These are phyloP conservation scores for Solanum arcanum DNA, from an alignment of 257 asterid species.

Conservation along the genomic window DNA sequence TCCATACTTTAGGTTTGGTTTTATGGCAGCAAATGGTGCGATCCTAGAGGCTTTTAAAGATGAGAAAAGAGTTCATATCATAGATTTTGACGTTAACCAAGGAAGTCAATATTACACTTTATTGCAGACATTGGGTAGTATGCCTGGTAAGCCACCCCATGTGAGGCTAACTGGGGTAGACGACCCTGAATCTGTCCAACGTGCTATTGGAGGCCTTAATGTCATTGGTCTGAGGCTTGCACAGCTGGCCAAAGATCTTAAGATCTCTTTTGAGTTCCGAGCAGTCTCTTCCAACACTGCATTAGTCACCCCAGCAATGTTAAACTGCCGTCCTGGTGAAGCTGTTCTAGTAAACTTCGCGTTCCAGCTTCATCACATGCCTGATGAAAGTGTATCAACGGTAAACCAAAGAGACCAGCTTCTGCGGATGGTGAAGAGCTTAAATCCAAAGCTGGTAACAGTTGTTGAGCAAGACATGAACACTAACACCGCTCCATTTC, in stretches of 20 bases:
- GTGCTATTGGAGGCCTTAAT: conserved; percentile 57
- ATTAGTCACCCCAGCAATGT: conserved; percentile 44
- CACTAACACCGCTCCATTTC: conserved; percentile 80
- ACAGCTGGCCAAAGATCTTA: conserved; percentile 49
- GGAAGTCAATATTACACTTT: conserved; percentile 91
- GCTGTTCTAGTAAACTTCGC: conserved; percentile 79
- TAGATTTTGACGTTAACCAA: conserved; percentile 89
- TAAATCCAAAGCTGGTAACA: conserved; percentile 72
- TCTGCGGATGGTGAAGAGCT: conserved; percentile 78
- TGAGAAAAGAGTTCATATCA: conserved; percentile 60
- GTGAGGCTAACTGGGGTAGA: conserved; percentile 75
- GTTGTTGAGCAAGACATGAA: conserved; percentile 87
- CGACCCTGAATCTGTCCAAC: conserved; percentile 89
- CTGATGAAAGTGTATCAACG: conserved; percentile 85
- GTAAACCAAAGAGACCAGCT: conserved; percentile 75
- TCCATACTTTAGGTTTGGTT: conserved; percentile 85
- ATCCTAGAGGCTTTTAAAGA: conserved; percentile 57
- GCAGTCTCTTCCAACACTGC: conserved; percentile 58
- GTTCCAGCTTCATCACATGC: conserved; percentile 97
- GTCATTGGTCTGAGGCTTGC: conserved; percentile 65
- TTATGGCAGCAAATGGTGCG: conserved; percentile 85
- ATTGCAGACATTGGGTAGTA: conserved; percentile 48
- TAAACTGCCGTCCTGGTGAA: conserved; percentile 47
- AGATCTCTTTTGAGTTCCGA: conserved; percentile 54
- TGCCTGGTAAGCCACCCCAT: conserved; percentile 47